phyloP scores from a whole-genome alignment of 202 grass and related monocot genomes.

The Bolboschoenoplectus hybrid region DNA sequence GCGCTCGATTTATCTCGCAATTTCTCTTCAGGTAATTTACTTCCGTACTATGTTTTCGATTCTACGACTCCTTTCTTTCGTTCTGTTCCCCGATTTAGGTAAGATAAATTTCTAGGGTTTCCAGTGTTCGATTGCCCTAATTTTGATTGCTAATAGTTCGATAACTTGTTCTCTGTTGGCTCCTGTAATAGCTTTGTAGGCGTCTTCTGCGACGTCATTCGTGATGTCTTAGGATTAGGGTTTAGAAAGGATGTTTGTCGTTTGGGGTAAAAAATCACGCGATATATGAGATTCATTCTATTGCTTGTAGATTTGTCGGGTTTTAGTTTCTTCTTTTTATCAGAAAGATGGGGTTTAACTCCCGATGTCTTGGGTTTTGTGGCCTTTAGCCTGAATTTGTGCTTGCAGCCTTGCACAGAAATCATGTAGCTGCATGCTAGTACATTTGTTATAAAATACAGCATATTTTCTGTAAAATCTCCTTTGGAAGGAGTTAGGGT shows the following conservation, averaged over 20 bases:
- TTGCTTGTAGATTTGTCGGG: background rate
- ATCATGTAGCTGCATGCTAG: background rate
- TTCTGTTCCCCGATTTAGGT: no score
- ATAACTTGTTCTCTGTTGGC: no score
- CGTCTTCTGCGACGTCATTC: background rate
- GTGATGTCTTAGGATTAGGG: background rate
- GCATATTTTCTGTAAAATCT: background rate
- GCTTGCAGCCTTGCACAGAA: background rate
- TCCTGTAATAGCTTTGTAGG: no score
- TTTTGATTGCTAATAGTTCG: no score
- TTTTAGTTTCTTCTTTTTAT: background rate
- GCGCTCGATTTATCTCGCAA: no score
- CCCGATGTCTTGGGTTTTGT: background rate
- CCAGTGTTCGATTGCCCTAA: no score
- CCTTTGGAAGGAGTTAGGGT: background rate
- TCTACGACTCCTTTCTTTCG: no score
- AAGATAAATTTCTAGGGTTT: no score
- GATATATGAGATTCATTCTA: background rate
- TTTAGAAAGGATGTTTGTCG: slow-evolving; percentile 1
- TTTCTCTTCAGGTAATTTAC: no score
- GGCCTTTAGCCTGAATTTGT: slow-evolving; percentile 3
- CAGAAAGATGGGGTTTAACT: background rate
- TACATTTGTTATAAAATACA: no score
- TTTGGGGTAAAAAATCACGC: background rate
- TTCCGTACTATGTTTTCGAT: no score